A percentile compares a stretch with the other conserved stretches of the same genome.
Conservation (phyloP, 2,329 filamentous ascomycete genomes). For the Byssoonygena ceratinophila region DNA sequence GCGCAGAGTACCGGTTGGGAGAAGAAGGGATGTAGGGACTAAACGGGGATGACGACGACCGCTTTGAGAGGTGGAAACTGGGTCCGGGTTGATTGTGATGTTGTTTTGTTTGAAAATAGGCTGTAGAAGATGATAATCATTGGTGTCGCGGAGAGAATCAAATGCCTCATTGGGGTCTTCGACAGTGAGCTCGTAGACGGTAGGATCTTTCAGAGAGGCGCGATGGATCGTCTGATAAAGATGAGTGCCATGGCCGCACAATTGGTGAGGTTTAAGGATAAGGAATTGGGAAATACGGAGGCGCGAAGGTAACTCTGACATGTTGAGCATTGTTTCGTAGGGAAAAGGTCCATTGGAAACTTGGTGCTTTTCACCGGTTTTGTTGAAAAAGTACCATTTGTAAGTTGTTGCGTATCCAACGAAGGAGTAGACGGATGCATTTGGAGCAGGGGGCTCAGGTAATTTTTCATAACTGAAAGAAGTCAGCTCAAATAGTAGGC, state of each 20-base stretch:
- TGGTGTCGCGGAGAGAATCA: slow-evolving; percentile 53
- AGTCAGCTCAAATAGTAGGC: slow-evolving; percentile 10
- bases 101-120: slow-evolving; percentile 40
- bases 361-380: slow-evolving; percentile 37
- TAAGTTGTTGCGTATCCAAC: slow-evolving; percentile 87
- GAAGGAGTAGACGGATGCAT: slow-evolving; percentile 59
- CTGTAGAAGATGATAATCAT: slow-evolving; percentile 49
- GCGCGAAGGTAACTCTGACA: slow-evolving; percentile 59
- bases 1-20: slow-evolving; percentile 42
- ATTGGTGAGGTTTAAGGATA: slow-evolving; percentile 77
- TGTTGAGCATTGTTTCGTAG: slow-evolving; percentile 33
- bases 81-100: slow-evolving; percentile 40
- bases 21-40: slow-evolving; percentile 44
- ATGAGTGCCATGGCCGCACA: slow-evolving; percentile 63
- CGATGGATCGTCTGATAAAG: slow-evolving; percentile 74
- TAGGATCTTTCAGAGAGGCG: slow-evolving; percentile 54
- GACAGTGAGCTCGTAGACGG: slow-evolving; percentile 74
- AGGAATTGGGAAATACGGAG: slow-evolving; percentile 88
- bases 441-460: slow-evolving; percentile 33
- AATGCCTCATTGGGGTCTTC: slow-evolving; percentile 77
- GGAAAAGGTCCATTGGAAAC: slow-evolving; percentile 37
- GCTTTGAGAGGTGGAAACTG: slow-evolving; percentile 26
- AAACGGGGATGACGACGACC: slow-evolving; percentile 27
- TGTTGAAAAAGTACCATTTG: slow-evolving; percentile 60
- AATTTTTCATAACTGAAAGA: slow-evolving; percentile 46